Base-by-base conservation (phyloP, 495 filamentous ascomycete species). In the Hyaloscypha hepaticicola region DNA sequence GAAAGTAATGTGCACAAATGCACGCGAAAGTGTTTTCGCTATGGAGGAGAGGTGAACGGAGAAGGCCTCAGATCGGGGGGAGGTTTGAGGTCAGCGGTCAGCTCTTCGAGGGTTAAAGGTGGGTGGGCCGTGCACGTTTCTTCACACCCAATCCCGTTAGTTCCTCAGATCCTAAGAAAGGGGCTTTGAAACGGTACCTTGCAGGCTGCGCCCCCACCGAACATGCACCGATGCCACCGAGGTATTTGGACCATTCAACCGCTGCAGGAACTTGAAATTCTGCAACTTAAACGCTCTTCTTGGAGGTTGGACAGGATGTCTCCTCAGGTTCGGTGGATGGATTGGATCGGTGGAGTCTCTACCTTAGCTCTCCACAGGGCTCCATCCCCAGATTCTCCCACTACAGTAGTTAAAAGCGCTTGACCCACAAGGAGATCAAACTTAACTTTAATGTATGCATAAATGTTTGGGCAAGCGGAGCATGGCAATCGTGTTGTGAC, bases 1-100 rank as follows among this genome's bases (percentile, higher is more conserved):
- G 68, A 70, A 27, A 34, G 68, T 29, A 70, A 70, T 62, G 68
- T 70, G 68, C 64, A 70, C 45, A 67, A 67, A 48, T 60, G 67
- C 67, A 69, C 67, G 19, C 19, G 31, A 9, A 11, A 33, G 2
- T 34, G 38, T 45, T 9, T 45, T 45, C 38, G 38, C 38, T 45
- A 16, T 16, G 16, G 38, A 5, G 4, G 38, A 41, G 38, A 45
- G 38, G 38, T 19, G 16, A 45, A 3, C 38, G 6, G 11, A 45
- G 38, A 45, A 33, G 31, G 4, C 11, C 38, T 45, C 38, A 45
- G 38, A 45, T 45, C 16, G 38, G 38, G 38, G 38, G 38, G 38
- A 45, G 38, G 19, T 45, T 45, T 45, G 38, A 16, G 0, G 14
- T 45, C 38, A 16, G 11, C n/a, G n/a, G n/a, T n/a, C n/a, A n/a